A percentile compares a stretch with the other conserved stretches of the same genome.
Conservation (phyloP, 169 alveolate species). For the Perkinsus olseni region DNA sequence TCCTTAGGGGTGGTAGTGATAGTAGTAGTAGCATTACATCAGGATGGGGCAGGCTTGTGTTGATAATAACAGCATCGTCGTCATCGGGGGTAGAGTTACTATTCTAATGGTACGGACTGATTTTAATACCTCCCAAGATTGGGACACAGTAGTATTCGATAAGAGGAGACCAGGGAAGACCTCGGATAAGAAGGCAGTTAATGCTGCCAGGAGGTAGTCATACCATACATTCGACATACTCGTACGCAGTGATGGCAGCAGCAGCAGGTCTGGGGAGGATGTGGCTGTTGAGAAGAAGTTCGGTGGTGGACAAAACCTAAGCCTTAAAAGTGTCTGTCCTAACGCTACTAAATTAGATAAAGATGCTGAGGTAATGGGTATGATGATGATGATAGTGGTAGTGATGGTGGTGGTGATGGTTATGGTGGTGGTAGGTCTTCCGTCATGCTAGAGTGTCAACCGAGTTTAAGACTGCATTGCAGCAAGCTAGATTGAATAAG, state of each 20-base stretch:
- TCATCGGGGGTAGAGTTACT: too few species aligned
- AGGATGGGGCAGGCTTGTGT: too few species aligned
- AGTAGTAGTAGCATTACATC: too few species aligned
- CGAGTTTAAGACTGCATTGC: slow-evolving; percentile 42
- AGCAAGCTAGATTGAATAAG: slow-evolving; percentile 39
- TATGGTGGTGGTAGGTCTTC: slow-evolving; percentile 4
- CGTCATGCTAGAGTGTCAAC: slow-evolving; percentile 42
- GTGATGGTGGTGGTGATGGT: not conserved
- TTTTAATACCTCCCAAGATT: slow-evolving; percentile 23
- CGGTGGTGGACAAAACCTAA: not conserved
- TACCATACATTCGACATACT: too few species aligned
- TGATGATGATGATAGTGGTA: not conserved
- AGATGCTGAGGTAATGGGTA: slow-evolving; percentile 22
- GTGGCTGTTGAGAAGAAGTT: slow-evolving; percentile 38
- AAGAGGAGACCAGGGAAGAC: slow-evolving; percentile 29
- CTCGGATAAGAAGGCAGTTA: slow-evolving; percentile 36
- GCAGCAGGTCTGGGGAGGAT: slow-evolving; percentile 14
- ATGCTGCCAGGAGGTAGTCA: slow-evolving; percentile 26
- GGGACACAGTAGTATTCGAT: slow-evolving; percentile 38
- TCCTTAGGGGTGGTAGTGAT: too few species aligned
- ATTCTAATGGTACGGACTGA: not conserved
- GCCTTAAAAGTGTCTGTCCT: not conserved
- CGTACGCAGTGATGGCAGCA: not conserved
- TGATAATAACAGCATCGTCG: too few species aligned
- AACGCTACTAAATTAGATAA: slow-evolving; percentile 44